Base-by-base conservation (phyloP, 306 rosid genomes). In the Acacia melanoxylon region DNA sequence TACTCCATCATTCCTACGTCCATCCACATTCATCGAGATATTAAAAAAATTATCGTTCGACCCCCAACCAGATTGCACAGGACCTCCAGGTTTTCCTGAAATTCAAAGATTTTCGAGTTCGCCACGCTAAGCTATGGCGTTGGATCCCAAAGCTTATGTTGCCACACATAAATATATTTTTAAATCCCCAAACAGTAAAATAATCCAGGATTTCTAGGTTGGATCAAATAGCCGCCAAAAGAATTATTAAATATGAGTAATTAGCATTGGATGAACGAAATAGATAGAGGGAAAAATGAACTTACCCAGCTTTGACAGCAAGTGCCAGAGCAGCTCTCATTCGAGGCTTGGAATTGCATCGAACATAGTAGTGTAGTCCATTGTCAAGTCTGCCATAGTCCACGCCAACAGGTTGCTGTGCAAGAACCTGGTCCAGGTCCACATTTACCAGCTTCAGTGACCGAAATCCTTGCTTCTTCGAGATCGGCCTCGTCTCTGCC, bases 241-340 rank as follows among this genome's bases (percentile, higher is more conserved):
- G 24, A 33, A 29, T 33, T 33, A 12, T 19, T 49, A 33, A 74
- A 35, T 16, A 20, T 10, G 35, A 22, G 56, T 14, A 8, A 41
- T 37, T 58, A 61, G 17, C 61, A 67, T 61, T 49, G 22, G 49
- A 24, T 79, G 52, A 42, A 20, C 3, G 27, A 41, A 52, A 35
- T 13, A 58, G 22, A 68, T 8, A 19, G 35, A 48, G 67, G 56
- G 33, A 59, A 66, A 46, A 79, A 27, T 37, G 13, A 67, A 59
- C 3, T 83, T 89, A 94, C 99, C 99, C 99, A 24, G 75, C 95
- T 82, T 75, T 91, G 78, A 95, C 93, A 77, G 95, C 98, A 31
- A 95, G 99, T 4, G 99, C 92, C 40, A 95, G 94, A 63, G 99
- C 99, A 48, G 99, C 94, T 86, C 99, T 83, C 98, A 91, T 93